These are phyloP conservation scores for Ulota crispa DNA, from an alignment of 225 moss, liverwort and hornwort genomes.

Conservation along the genomic window DNA sequence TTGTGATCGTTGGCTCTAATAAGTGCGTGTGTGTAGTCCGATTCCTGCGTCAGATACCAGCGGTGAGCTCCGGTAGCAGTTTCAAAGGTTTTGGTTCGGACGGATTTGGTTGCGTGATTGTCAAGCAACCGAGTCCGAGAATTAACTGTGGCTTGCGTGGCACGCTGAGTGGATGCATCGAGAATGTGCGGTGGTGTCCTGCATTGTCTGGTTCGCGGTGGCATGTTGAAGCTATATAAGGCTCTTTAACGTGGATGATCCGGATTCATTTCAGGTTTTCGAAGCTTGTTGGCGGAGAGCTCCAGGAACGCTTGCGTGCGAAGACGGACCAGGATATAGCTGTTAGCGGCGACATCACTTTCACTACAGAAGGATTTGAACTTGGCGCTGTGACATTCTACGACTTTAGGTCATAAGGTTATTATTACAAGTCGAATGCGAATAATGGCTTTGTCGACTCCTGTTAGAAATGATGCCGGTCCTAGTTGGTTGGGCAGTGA, in stretches of 20 bases:
- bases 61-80: constrained; percentile 4
- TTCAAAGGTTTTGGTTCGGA: background rate
- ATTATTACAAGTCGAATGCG: background rate
- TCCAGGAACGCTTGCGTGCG: background rate
- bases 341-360: background rate
- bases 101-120: constrained; percentile 24
- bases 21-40: background rate
- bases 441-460: constrained; percentile 31
- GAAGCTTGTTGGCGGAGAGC: constrained; percentile 15
- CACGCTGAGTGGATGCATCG: constrained; percentile 27
- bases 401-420: background rate
- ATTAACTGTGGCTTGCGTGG: constrained; percentile 26
- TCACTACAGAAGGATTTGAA: constrained; percentile 15
- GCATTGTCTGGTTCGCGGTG: constrained; percentile 25
- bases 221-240: constrained; percentile 11
- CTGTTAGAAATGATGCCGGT: constrained; percentile 1
- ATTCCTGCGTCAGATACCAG: background rate
- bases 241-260: background rate
- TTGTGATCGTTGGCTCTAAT: background rate
- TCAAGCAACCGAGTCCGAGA: constrained; percentile 27
- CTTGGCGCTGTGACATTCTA: constrained; percentile 1
- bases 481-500: constrained; percentile 15
- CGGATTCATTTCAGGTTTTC: constrained; percentile 24
- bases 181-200: constrained; percentile 23
- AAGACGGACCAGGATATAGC: background rate